phyloP scores from a whole-genome alignment of 129 eudicot species.

The Flaveria brownii region DNA sequence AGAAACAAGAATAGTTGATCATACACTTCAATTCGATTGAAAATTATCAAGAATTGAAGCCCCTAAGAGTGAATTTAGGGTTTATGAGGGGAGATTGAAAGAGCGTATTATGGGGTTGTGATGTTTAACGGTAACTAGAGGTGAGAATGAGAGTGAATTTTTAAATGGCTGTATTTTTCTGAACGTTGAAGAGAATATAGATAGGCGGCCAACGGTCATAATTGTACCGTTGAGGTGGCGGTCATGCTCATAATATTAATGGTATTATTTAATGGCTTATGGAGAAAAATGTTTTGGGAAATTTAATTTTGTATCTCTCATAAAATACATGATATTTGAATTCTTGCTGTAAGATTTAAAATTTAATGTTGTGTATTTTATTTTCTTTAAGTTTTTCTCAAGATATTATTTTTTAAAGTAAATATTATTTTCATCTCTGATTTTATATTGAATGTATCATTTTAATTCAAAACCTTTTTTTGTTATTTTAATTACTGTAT shows the following conservation, averaged over 20 bases:
- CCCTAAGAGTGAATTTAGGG: constrained; percentile 21
- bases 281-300: neutral
- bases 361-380: no score
- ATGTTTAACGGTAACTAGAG: constrained; percentile 39
- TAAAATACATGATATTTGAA: neutral
- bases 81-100: constrained; percentile 31
- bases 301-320: neutral
- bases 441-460: no score
- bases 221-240: constrained; percentile 25
- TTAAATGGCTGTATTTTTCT: constrained; percentile 7
- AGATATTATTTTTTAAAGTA: no score
- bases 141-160: constrained; percentile 24
- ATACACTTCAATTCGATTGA: neutral
- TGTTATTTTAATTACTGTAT: no score
- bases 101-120: constrained; percentile 21
- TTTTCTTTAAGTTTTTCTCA: no score
- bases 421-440: no score
- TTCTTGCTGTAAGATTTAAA: no score
- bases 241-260: neutral
- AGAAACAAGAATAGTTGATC: neutral
- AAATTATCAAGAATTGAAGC: neutral
- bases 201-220: constrained; percentile 39
- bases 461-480: no score
- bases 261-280: constrained; percentile 18
- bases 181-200: constrained; percentile 34